Evolutionary conservation across 352 stramenopile genomes (phyloP).

Genomic region (Globisporangium sylvaticum): DNA sequence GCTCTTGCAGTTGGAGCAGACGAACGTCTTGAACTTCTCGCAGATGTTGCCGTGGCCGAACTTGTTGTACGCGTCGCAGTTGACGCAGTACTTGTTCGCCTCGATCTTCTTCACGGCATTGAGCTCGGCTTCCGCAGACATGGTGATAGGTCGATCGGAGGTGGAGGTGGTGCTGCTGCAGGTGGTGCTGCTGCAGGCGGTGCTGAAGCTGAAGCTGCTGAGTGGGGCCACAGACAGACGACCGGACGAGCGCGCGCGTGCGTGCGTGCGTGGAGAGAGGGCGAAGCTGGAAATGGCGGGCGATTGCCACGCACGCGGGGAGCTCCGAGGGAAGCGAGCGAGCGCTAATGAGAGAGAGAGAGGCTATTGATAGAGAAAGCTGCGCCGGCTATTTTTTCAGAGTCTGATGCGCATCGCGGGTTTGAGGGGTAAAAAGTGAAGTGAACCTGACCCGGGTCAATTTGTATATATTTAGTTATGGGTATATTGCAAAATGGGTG

Average conservation of each 20-base stretch:
- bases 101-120: constrained; percentile 84
- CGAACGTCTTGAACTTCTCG: constrained; percentile 91
- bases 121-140: constrained; percentile 58
- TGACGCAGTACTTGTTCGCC: constrained; percentile 80
- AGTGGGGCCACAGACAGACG: neutral
- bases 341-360: constrained; percentile 1
- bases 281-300: constrained; percentile 7
- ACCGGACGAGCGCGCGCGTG: neutral
- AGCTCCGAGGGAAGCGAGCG: neutral
- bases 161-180: neutral
- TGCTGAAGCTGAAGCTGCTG: neutral
- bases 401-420: neutral
- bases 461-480: neutral
- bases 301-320: constrained; percentile 2
- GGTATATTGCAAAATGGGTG: neutral
- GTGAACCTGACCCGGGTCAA: neutral
- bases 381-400: constrained; percentile 1
- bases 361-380: neutral
- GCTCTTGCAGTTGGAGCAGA: constrained; percentile 94
- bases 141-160: neutral
- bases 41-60: constrained; percentile 93
- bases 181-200: neutral
- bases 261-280: neutral
- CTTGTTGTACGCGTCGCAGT: constrained; percentile 83
- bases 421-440: neutral